A percentile compares a stretch with the other conserved stretches of the same genome.
Evolutionary conservation across 371 early-diverging fungal genomes (phyloP).

Genomic region (Gilbertella persicaria): DNA sequence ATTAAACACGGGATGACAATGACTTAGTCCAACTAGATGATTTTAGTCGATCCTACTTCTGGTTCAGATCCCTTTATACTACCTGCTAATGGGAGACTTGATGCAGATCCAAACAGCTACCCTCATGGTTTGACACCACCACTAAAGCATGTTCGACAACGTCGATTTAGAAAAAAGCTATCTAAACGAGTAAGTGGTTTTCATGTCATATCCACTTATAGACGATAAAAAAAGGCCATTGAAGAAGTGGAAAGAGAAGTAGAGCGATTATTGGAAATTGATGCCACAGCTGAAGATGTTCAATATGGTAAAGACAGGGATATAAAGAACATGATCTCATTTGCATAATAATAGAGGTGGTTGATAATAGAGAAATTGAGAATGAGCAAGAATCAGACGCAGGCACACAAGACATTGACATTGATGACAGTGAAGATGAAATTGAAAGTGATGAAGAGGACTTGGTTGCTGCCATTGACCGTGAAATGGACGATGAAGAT

Average conservation of each 20-base stretch:
- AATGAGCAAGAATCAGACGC: constrained; percentile 44
- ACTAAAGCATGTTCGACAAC: constrained; percentile 80
- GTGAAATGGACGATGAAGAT: constrained; percentile 51
- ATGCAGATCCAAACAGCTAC: constrained; percentile 62
- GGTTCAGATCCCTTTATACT: constrained; percentile 30
- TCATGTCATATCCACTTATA: constrained; percentile 24
- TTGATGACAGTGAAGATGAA: constrained; percentile 45
- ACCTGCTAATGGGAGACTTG: constrained; percentile 27
- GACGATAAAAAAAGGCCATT: too few relatives aligned
- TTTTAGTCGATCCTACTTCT: constrained; percentile 54
- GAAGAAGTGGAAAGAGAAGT: constrained; percentile 92
- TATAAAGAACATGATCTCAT: too few relatives aligned
- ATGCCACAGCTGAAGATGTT: constrained; percentile 80
- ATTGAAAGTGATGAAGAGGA: constrained; percentile 53
- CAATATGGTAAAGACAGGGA: constrained; percentile 59
- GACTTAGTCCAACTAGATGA: constrained; percentile 46
- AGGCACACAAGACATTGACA: constrained; percentile 53
- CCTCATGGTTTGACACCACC: constrained; percentile 94
- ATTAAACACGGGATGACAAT: neutral
- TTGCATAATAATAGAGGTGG: constrained; percentile 33
- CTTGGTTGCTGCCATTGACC: constrained; percentile 49
- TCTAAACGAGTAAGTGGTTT: constrained; percentile 66
- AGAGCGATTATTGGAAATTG: constrained; percentile 81
- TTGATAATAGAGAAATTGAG: constrained; percentile 49
- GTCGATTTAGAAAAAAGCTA: constrained; percentile 90